Conservation (phyloP, 2,329 filamentous ascomycete species). For the Calonectria crousiana region DNA sequence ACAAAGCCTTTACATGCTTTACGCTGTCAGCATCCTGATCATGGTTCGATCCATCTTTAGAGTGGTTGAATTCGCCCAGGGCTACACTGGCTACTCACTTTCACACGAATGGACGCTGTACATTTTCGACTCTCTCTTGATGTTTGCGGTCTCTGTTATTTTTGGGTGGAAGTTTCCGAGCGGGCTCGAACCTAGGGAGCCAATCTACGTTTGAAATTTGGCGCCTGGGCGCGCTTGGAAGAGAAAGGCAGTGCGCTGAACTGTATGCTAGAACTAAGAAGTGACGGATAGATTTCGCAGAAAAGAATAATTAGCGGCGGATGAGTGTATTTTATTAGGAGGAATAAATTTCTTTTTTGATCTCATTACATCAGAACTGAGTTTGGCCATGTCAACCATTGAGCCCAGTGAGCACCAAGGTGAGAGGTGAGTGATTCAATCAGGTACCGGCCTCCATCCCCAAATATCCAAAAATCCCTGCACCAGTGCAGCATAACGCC, state of each 20-base stretch:
- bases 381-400: constrained; percentile 8
- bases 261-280: background rate
- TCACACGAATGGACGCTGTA: constrained; percentile 17
- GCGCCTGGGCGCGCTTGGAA: background rate
- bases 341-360: background rate
- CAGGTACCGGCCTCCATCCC: constrained; percentile 3
- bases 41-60: constrained; percentile 17
- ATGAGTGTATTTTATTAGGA: background rate
- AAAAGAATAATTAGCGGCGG: background rate
- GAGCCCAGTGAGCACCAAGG: constrained; percentile 5
- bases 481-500: constrained; percentile 10
- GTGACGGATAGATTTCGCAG: background rate
- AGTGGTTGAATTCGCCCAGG: constrained; percentile 7
- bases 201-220: background rate
- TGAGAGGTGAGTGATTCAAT: background rate
- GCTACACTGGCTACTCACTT: background rate
- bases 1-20: constrained; percentile 6
- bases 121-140: constrained; percentile 7
- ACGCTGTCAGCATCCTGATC: background rate
- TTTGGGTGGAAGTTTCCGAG: constrained; percentile 9
- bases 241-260: background rate
- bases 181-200: background rate
- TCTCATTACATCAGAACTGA: background rate
- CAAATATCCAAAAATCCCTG: constrained; percentile 2
- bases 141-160: background rate